Conservation (phyloP, 106 monocot genomes). For the Dendrobium chrysotoxum region DNA sequence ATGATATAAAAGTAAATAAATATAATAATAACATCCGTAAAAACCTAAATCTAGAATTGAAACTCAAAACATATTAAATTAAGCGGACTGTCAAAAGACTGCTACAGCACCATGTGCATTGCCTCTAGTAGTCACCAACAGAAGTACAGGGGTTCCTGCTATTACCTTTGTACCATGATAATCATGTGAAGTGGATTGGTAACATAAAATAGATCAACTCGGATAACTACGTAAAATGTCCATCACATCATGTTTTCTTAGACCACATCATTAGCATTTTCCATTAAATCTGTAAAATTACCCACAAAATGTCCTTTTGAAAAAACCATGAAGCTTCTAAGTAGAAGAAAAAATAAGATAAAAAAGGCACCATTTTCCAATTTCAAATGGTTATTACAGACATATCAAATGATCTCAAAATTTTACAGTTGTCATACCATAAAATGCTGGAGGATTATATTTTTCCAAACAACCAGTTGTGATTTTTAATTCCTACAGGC, state of each 20-base stretch:
- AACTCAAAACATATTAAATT: background rate
- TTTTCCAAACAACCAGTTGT: background rate
- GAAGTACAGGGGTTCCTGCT: background rate
- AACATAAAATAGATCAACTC: background rate
- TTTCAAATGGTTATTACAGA: background rate
- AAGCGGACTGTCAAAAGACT: background rate
- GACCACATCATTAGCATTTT: background rate
- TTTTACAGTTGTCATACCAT: background rate
- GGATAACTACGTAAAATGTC: background rate
- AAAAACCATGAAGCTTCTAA: background rate
- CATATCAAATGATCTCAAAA: slow-evolving; percentile 1
- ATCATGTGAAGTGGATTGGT: background rate
- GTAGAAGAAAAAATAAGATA: background rate
- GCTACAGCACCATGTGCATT: background rate
- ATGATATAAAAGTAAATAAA: background rate
- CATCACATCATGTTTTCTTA: background rate
- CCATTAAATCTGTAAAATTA: background rate
- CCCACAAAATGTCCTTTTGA: background rate
- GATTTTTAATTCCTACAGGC: background rate
- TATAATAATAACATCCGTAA: background rate
- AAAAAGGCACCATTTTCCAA: background rate
- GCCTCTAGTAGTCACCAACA: background rate
- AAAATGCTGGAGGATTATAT: background rate
- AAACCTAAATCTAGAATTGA: background rate
- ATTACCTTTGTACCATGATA: background rate